Conservation (phyloP, 2,329 filamentous ascomycete genomes). For the Botryotinia narcissicola region DNA sequence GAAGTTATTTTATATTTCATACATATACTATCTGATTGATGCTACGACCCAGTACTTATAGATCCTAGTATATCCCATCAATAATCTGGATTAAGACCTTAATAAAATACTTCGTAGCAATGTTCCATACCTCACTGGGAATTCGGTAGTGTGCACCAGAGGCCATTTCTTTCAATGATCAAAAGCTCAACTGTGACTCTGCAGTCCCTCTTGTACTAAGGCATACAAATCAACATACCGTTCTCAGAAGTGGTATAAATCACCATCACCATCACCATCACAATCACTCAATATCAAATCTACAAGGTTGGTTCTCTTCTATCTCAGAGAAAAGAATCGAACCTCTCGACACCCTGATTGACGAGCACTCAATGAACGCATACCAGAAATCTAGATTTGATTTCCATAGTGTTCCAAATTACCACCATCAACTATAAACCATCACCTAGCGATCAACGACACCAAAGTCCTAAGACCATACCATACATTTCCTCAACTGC, state of each 20-base stretch:
- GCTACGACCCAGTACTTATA: too few relatives aligned
- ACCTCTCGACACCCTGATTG: not conserved
- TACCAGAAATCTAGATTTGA: not conserved
- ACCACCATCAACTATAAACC: not conserved
- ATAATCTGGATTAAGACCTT: not conserved
- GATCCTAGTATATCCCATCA: not conserved
- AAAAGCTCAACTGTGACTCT: not conserved
- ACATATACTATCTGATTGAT: not conserved
- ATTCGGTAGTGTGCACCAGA: not conserved
- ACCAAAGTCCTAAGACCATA: not conserved
- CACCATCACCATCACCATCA: not conserved
- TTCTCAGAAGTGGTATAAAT: not conserved
- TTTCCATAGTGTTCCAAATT: not conserved
- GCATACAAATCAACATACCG: not conserved
- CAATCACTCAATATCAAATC: not conserved
- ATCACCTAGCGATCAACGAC: not conserved
- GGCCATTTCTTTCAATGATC: not conserved
- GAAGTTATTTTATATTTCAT: not conserved
- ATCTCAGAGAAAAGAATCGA: not conserved
- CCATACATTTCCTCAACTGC: not conserved
- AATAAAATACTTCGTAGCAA: not conserved
- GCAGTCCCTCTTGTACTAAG: not conserved
- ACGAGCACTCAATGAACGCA: not conserved
- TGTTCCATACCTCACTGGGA: not conserved
- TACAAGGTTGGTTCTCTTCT: not conserved